Evolutionary conservation across 768 basidiomycete species (phyloP), one percentile per base, ranked within the genome.

Genomic region (Lactifluus echinatus): DNA sequence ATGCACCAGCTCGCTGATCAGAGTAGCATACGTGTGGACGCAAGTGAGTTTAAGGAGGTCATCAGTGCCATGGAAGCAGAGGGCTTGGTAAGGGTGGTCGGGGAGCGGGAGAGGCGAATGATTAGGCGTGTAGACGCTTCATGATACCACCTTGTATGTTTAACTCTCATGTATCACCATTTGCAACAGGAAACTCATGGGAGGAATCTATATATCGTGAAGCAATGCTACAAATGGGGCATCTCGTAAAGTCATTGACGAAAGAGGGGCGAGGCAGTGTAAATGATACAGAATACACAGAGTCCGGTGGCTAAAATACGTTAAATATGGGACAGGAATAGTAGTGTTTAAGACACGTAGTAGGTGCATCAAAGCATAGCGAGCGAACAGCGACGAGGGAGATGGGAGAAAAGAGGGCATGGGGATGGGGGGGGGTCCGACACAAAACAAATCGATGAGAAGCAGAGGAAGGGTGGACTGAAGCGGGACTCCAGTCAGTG

Each of bases 41-140:
- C 78, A 34, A 73, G 77, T 1, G 95, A 97, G 71, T 94, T 99
- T 70, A 68, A 76, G 36, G 87, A 89, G 72, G 87, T 90, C 23
- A 74, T 93, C 62, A 82, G 79, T 66, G 78, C 73, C 23, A 70
- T 94, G 62, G 88, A 93, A 76, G 85, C 84, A 50, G 94, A 98
- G 70, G 94, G 94, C 0, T 50, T 85, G 26, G 73, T 97, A 51
- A 93, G 87, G 68, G 84, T 95, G 4, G 77, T 89, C 7, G 94
- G 94, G 0, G 91, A 94, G 67, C 78, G 89, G 54, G 92, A 96
- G 34, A 83, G 77, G 73, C 79, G 93, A 67, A 84, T 80, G 69
- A 91, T 97, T 66, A 75, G 84, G 55, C 78, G 74, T 62, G 83
- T 85, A 29, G 85, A 87, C 11, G 63, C 73, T 60, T 66, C 60